These are phyloP conservation scores for Boehmeria nivea DNA, from an alignment of 306 rosid species.

Conservation along the genomic window DNA sequence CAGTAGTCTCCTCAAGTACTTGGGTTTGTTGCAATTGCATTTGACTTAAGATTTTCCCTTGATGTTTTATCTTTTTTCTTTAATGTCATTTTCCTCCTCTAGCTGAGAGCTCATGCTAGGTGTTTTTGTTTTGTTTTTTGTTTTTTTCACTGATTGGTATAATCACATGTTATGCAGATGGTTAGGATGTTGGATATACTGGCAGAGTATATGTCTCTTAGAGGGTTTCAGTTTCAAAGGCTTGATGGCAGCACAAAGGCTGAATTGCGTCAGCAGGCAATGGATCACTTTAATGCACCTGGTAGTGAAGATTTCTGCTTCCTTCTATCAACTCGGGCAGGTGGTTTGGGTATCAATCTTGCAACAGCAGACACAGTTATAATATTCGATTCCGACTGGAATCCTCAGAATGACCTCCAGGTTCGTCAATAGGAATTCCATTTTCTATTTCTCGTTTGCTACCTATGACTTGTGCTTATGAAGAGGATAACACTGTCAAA, in stretches of 20 bases:
- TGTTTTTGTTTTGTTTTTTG: conserved; percentile 5
- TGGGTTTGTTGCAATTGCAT: too few relatives aligned
- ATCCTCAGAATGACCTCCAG: conserved; percentile 99
- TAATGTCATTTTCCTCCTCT: too few relatives aligned
- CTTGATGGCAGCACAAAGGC: conserved; percentile 99
- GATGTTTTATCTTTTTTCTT: too few relatives aligned
- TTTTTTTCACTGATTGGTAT: conserved; percentile 15
- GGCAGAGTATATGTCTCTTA: conserved; percentile 78
- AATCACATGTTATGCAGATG: conserved; percentile 56
- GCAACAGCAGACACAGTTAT: conserved; percentile 99
- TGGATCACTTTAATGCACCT: conserved; percentile 99
- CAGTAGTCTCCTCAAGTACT: too few relatives aligned
- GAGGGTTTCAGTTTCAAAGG: conserved; percentile 97
- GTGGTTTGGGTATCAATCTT: conserved; percentile 96
- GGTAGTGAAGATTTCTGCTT: conserved; percentile 99
- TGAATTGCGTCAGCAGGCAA: conserved; percentile 96
- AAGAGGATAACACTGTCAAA: conserved; percentile 4
- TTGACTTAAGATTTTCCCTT: too few relatives aligned
- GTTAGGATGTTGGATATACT: conserved; percentile 96
- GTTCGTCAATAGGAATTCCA: conserved; percentile 25
- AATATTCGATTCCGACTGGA: conserved; percentile 99
- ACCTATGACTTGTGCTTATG: not conserved
- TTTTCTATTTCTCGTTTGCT: not conserved
- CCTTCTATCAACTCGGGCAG: conserved; percentile 98
- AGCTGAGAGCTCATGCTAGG: too few relatives aligned